Conservation (phyloP, 805 yeast species). For the Brettanomyces nanus region DNA sequence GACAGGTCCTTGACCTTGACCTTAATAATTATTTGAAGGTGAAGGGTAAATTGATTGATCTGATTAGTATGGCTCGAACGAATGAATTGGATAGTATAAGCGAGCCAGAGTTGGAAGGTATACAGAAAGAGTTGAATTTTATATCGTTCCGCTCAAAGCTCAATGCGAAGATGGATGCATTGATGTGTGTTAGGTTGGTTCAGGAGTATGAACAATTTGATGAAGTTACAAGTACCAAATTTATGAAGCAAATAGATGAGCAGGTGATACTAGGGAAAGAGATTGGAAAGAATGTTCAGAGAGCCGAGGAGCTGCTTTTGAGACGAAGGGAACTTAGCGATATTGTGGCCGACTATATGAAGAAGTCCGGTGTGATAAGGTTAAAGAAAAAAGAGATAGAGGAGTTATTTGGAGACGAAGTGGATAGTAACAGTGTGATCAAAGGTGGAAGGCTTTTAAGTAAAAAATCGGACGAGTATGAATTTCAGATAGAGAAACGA, state of each 20-base stretch:
- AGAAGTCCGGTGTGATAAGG: slow-evolving; percentile 14
- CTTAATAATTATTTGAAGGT: slow-evolving; percentile 18
- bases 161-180: slow-evolving; percentile 14
- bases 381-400: slow-evolving; percentile 17
- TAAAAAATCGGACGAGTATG: slow-evolving; percentile 12
- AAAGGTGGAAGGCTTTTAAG: slow-evolving; percentile 16
- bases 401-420: slow-evolving; percentile 21
- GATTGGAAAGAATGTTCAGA: slow-evolving; percentile 13
- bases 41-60: slow-evolving; percentile 13
- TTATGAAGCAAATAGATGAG: slow-evolving; percentile 14
- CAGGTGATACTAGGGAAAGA: slow-evolving; percentile 15
- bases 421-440: slow-evolving; percentile 16
- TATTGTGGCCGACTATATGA: slow-evolving; percentile 17
- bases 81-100: slow-evolving; percentile 10
- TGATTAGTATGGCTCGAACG: slow-evolving; percentile 7
- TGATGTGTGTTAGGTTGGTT: slow-evolving; percentile 10
- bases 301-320: slow-evolving; percentile 15
- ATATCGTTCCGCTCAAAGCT: slow-evolving; percentile 13
- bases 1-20: slow-evolving; percentile 24
- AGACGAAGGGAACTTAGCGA: slow-evolving; percentile 19
- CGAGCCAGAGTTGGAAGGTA: slow-evolving; percentile 11
- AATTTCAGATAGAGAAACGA: slow-evolving; percentile 14
- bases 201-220: slow-evolving; percentile 16
- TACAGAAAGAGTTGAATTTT: slow-evolving; percentile 13
- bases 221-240: slow-evolving; percentile 8